A percentile compares a stretch with the other conserved stretches of the same genome.
phyloP scores from a whole-genome alignment of 768 basidiomycete genomes.

The Pisolithus orientalis region DNA sequence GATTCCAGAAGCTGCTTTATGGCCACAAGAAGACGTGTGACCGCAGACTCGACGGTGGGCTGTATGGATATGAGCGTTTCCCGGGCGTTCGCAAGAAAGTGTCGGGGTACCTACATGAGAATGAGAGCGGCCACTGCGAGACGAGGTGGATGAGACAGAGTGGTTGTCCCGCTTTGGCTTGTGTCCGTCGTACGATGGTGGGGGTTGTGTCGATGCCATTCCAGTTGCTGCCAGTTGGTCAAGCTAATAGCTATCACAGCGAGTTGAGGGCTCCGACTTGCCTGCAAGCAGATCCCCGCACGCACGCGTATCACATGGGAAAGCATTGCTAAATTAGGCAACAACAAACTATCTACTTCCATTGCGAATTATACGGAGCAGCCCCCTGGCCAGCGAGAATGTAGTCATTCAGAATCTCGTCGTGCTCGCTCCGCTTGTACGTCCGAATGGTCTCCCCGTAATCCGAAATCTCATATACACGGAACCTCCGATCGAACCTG shows the following conservation, averaged over 20 bases:
- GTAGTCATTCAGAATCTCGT: conserved; percentile 60
- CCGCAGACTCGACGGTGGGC: conserved; percentile 85
- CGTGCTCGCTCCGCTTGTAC: conserved; percentile 74
- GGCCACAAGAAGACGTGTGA: conserved; percentile 87
- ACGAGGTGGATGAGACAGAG: conserved; percentile 37
- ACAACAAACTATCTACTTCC: background rate
- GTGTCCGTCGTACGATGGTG: conserved; percentile 27
- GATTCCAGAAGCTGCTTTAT: conserved; percentile 94
- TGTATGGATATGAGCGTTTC: conserved; percentile 18
- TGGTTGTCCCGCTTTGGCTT: conserved; percentile 48
- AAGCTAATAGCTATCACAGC: too few species aligned
- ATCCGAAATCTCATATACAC: conserved; percentile 81
- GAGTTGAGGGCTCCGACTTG: too few species aligned
- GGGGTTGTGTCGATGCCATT: conserved; percentile 10
- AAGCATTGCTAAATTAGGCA: background rate
- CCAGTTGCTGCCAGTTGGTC: background rate
- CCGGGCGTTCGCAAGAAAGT: background rate
- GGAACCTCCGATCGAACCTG: conserved; percentile 87
- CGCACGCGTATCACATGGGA: background rate
- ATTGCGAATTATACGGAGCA: conserved; percentile 26
- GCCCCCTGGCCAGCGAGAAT: conserved; percentile 48
- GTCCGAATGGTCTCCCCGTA: conserved; percentile 91
- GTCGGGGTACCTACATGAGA: conserved; percentile 20
- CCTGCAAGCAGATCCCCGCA: too few species aligned
- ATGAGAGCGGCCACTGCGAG: conserved; percentile 13